These are phyloP conservation scores for Mycena vulgaris DNA, from an alignment of 768 basidiomycete genomes.

Conservation along the genomic window DNA sequence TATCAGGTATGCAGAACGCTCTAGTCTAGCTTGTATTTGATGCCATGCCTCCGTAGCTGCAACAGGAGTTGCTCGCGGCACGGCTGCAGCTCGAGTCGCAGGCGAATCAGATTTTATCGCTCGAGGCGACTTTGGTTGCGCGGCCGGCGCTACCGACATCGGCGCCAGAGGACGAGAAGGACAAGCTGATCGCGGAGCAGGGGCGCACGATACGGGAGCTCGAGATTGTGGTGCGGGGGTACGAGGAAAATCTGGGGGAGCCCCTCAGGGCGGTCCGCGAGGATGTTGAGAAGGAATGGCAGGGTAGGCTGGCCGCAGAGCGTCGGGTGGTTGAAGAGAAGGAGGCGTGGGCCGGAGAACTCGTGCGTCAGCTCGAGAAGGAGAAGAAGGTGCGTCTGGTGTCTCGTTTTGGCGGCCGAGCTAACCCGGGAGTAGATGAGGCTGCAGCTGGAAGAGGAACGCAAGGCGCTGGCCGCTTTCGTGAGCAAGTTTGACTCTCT, in stretches of 20 bases:
- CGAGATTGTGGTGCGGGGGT: conserved; percentile 78
- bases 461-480: conserved; percentile 83
- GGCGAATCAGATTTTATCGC: conserved; percentile 84
- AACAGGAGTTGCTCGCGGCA: conserved; percentile 89
- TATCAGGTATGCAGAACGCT: conserved; percentile 72
- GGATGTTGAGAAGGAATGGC: conserved; percentile 85
- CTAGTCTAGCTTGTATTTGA: conserved; percentile 22
- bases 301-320: conserved; percentile 71
- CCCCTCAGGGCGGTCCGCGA: conserved; percentile 76
- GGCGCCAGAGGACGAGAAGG: conserved; percentile 81
- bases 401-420: conserved; percentile 3
- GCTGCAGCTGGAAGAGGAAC: conserved; percentile 81
- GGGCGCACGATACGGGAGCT: conserved; percentile 83
- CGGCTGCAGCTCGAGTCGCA: conserved; percentile 86
- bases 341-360: conserved; percentile 80
- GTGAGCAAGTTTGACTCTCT: conserved; percentile 87
- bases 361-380: conserved; percentile 83
- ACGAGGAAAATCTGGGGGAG: conserved; percentile 82
- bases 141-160: conserved; percentile 77
- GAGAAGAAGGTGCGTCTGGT: conserved; percentile 73
- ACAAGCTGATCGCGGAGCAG: conserved; percentile 81
- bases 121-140: conserved; percentile 83
- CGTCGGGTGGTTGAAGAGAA: conserved; percentile 74
- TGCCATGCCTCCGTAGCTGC: conserved; percentile 65
- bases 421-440: conserved; percentile 57